Conservation (phyloP, 2,329 filamentous ascomycete species). For the Fusarium drepaniforme region DNA sequence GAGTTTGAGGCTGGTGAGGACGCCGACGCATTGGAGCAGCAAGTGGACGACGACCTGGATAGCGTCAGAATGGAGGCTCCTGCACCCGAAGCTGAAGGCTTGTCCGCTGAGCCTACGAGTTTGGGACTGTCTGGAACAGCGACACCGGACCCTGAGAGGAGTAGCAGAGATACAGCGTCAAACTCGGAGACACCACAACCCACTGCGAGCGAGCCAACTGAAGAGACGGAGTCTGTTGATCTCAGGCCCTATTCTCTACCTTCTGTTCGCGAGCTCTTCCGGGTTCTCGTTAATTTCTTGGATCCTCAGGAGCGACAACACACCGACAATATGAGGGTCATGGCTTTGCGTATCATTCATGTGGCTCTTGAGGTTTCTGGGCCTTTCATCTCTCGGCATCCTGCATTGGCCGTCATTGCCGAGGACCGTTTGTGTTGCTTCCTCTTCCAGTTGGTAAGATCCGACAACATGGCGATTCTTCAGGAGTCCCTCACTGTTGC, state of each 20-base stretch:
- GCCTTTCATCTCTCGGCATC: constrained; percentile 93
- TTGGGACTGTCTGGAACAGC: constrained; percentile 31
- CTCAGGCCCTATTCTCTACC: constrained; percentile 93
- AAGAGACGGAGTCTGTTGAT: constrained; percentile 63
- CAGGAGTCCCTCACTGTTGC: constrained; percentile 94
- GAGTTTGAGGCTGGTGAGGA: constrained; percentile 78
- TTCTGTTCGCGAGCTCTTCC: constrained; percentile 93
- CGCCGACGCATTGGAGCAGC: constrained; percentile 73
- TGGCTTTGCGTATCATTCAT: constrained; percentile 97
- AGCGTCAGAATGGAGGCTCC: constrained; percentile 80
- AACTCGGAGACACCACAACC: constrained; percentile 52
- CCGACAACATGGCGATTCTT: constrained; percentile 94
- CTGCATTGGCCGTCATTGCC: constrained; percentile 86
- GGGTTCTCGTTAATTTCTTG: constrained; percentile 91
- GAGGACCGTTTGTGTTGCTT: constrained; percentile 95
- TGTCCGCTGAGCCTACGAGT: constrained; percentile 32
- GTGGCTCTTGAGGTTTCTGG: constrained; percentile 97
- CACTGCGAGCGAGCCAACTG: constrained; percentile 49
- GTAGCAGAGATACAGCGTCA: constrained; percentile 66
- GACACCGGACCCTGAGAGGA: constrained; percentile 37
- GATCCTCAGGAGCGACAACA: constrained; percentile 94
- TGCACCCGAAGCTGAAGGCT: constrained; percentile 32
- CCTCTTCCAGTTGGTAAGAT: constrained; percentile 94
- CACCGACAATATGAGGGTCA: constrained; percentile 95
- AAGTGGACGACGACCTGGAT: constrained; percentile 76